These are phyloP conservation scores for Pichia sp. DNA, from an alignment of 1,139 yeast genomes.

Conservation along the genomic window DNA sequence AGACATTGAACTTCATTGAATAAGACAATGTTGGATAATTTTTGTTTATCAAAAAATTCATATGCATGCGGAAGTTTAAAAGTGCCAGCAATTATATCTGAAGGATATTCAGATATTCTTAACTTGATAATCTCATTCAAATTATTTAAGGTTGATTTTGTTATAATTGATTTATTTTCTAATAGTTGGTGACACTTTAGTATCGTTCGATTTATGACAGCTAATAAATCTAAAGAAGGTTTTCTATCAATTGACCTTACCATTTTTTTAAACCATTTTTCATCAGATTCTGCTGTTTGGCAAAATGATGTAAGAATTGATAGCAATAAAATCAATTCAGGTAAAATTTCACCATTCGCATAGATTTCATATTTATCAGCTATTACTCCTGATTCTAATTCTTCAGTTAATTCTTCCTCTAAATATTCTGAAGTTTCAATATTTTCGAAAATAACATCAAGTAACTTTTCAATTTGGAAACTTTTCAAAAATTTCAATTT, in stretches of 20 bases:
- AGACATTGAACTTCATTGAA: constrained; percentile 49
- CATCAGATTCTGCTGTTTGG: constrained; percentile 31
- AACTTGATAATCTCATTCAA: constrained; percentile 32
- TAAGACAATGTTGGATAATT: constrained; percentile 50
- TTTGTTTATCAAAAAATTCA: constrained; percentile 25
- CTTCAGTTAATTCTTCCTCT: constrained; percentile 29
- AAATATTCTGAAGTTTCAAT: constrained; percentile 30
- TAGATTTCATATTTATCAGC: constrained; percentile 61
- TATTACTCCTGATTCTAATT: constrained; percentile 39
- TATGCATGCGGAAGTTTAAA: constrained; percentile 16
- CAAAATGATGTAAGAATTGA: constrained; percentile 45
- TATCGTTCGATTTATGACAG: constrained; percentile 39
- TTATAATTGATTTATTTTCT: constrained; percentile 36
- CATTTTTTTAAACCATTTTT: constrained; percentile 30
- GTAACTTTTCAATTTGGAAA: constrained; percentile 15
- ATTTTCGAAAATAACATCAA: constrained; percentile 32
- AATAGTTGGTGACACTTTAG: constrained; percentile 43
- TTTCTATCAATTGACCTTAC: constrained; percentile 20
- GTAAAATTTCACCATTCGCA: constrained; percentile 46
- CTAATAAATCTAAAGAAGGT: constrained; percentile 27
- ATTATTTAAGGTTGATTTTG: constrained; percentile 32
- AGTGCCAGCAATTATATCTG: constrained; percentile 12
- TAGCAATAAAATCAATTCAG: constrained; percentile 49
- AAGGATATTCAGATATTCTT: constrained; percentile 40
- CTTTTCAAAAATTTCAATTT: constrained; percentile 19